phyloP scores from a whole-genome alignment of 257 asterid species.

The Solanum medicagineum region DNA sequence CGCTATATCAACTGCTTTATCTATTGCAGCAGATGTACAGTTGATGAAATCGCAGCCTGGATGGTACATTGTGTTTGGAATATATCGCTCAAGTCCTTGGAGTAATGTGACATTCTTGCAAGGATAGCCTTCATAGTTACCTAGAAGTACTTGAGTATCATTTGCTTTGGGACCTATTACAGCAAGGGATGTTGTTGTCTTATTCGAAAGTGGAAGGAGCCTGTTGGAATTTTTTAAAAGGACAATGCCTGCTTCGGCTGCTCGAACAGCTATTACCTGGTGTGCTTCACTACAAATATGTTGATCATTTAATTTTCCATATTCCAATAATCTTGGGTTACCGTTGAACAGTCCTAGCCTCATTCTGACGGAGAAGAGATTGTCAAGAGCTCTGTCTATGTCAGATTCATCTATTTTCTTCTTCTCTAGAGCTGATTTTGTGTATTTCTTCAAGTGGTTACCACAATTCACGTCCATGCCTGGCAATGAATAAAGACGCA shows the following conservation, averaged over 20 bases:
- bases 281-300: slow-evolving; percentile 41
- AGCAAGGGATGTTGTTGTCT: slow-evolving; percentile 26
- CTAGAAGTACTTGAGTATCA: slow-evolving; percentile 12
- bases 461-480: slow-evolving; percentile 77
- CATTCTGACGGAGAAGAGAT: slow-evolving; percentile 57
- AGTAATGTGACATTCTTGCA: slow-evolving; percentile 38
- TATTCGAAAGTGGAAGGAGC: slow-evolving; percentile 50
- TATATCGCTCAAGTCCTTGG: slow-evolving; percentile 27
- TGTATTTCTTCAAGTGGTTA: slow-evolving; percentile 21
- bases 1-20: slow-evolving; percentile 21
- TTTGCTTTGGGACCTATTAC: slow-evolving; percentile 60
- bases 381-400: slow-evolving; percentile 49
- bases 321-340: slow-evolving; percentile 24
- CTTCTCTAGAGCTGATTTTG: slow-evolving; percentile 38
- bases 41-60: slow-evolving; percentile 31
- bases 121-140: slow-evolving; percentile 59
- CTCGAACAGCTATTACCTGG: slow-evolving; percentile 44
- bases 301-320: slow-evolving; percentile 19
- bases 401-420: slow-evolving; percentile 29
- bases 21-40: slow-evolving; percentile 24
- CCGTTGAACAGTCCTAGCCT: slow-evolving; percentile 55
- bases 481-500: not conserved
- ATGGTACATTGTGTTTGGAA: slow-evolving; percentile 8
- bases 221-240: slow-evolving; percentile 38
- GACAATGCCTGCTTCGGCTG: slow-evolving; percentile 51